Conservation (phyloP, 805 yeast genomes). For the Scheffersomyces ergatensis region DNA sequence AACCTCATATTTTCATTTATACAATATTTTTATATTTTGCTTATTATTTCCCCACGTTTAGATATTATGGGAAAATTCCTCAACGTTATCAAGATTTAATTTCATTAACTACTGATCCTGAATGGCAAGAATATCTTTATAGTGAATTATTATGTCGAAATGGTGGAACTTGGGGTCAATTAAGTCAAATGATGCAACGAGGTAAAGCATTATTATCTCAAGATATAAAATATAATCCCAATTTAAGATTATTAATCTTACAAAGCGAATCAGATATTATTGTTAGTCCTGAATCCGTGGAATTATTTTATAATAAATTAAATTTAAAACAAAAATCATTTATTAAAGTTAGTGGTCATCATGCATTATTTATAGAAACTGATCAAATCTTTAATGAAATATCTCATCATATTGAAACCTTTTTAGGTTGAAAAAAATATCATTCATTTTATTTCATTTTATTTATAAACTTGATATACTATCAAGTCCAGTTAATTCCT, state of each 20-base stretch:
- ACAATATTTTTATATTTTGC: background rate
- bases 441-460: no score
- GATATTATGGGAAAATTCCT: background rate
- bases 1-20: background rate
- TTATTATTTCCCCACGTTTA: background rate
- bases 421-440: no score
- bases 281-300: slow-evolving; percentile 2
- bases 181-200: slow-evolving; percentile 6
- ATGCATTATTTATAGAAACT: slow-evolving; percentile 9
- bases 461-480: no score
- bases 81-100: background rate
- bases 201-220: slow-evolving; percentile 2
- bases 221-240: background rate
- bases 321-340: slow-evolving; percentile 3
- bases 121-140: slow-evolving; percentile 7
- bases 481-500: background rate
- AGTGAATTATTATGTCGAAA: slow-evolving; percentile 3
- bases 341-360: slow-evolving; percentile 4
- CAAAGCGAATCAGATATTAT: slow-evolving; percentile 7
- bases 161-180: slow-evolving; percentile 7
- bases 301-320: slow-evolving; percentile 2
- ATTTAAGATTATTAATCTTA: slow-evolving; percentile 5
- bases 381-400: slow-evolving; percentile 4
- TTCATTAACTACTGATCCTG: background rate
- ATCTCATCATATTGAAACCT: background rate